Percentiles rank a stretch among this genome's conserved stretches.
Conservation (phyloP, 148 eudicot species). For the Vaccinium myrtillus region DNA sequence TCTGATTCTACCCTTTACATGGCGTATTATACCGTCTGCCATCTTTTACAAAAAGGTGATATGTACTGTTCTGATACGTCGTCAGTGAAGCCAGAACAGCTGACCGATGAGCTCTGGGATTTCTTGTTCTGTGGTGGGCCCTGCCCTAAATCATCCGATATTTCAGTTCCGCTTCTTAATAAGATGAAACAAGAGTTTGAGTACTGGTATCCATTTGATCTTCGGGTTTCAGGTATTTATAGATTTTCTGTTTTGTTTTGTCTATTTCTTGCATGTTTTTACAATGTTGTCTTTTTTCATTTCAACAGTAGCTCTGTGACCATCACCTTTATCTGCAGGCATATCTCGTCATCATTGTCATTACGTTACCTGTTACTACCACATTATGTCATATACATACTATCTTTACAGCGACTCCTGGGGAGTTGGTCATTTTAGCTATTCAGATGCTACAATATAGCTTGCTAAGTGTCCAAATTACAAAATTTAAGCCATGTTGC, state of each 20-base stretch:
- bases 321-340: not conserved
- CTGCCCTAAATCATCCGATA: slow-evolving; percentile 52
- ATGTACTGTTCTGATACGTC: slow-evolving; percentile 58
- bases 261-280: not conserved
- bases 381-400: too few relatives aligned
- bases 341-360: not conserved
- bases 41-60: slow-evolving; percentile 73
- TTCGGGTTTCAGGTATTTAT: slow-evolving; percentile 84
- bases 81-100: slow-evolving; percentile 64
- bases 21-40: slow-evolving; percentile 94
- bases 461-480: too few relatives aligned
- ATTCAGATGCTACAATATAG: too few relatives aligned
- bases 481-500: too few relatives aligned
- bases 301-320: not conserved
- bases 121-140: slow-evolving; percentile 70
- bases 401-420: too few relatives aligned
- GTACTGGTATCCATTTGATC: slow-evolving; percentile 97
- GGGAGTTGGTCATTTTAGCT: too few relatives aligned
- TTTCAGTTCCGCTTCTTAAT: slow-evolving; percentile 46
- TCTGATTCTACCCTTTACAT: slow-evolving; percentile 94
- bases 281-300: not conserved
- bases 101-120: slow-evolving; percentile 92
- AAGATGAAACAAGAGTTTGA: slow-evolving; percentile 89
- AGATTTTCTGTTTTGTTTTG: slow-evolving; percentile 25
- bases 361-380: too few relatives aligned